phyloP scores from a whole-genome alignment of 257 asterid species.

The Anisodus acutangulus region DNA sequence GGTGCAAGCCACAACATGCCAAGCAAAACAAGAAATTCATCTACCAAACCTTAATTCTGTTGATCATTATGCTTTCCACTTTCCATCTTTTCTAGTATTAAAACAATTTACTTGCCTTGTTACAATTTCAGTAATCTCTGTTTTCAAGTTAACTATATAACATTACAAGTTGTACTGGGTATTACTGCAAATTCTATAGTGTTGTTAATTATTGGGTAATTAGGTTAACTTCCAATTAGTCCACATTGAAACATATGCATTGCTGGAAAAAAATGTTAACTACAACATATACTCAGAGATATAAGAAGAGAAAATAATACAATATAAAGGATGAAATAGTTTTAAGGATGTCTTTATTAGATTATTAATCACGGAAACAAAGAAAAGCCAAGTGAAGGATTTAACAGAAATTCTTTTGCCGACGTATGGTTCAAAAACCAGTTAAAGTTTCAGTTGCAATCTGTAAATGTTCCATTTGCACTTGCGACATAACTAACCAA shows the following conservation, averaged over 20 bases:
- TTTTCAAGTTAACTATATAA: neutral
- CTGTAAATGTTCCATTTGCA: neutral
- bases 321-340: neutral
- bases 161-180: neutral
- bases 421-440: neutral
- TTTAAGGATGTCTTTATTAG: neutral
- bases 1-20: neutral
- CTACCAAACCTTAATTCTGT: neutral
- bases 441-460: neutral
- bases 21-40: neutral
- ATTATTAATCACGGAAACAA: neutral
- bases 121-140: neutral
- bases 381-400: neutral
- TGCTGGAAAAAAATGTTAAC: neutral
- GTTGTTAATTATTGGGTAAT: neutral
- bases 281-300: neutral
- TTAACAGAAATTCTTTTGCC: neutral
- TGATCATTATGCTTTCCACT: neutral
- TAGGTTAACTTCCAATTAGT: neutral
- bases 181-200: neutral
- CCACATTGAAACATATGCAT: neutral
- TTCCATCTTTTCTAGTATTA: slow-evolving; percentile 1
- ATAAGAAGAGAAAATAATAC: neutral
- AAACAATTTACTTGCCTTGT: neutral
- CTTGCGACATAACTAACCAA: neutral